These are phyloP conservation scores for Penicillium verhagenii DNA, from an alignment of 495 filamentous ascomycete genomes.

Conservation along the genomic window DNA sequence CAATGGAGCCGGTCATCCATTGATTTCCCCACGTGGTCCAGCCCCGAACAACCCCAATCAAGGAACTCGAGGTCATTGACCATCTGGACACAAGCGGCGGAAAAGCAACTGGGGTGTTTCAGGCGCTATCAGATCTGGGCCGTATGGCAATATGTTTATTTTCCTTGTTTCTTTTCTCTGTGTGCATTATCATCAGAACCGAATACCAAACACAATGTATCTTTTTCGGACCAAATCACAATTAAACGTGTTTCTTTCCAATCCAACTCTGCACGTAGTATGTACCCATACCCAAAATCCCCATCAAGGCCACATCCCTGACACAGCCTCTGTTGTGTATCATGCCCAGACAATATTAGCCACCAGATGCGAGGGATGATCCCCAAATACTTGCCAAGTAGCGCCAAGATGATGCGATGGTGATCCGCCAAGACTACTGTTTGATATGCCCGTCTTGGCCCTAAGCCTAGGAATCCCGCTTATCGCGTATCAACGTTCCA, in stretches of 20 bases:
- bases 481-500: constrained; percentile 17
- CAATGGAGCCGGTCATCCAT: constrained; percentile 4
- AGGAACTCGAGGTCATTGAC: neutral
- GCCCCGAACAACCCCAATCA: neutral
- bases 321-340: constrained; percentile 8
- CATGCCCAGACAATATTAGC: constrained; percentile 11
- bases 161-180: constrained; percentile 4
- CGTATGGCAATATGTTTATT: neutral
- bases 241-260: neutral
- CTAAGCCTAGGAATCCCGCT: constrained; percentile 16
- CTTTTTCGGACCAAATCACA: constrained; percentile 10
- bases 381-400: constrained; percentile 35
- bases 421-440: constrained; percentile 40
- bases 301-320: neutral
- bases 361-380: constrained; percentile 24
- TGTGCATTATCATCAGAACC: neutral
- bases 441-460: constrained; percentile 33
- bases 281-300: neutral
- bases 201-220: constrained; percentile 7
- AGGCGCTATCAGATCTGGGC: constrained; percentile 22
- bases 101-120: constrained; percentile 18
- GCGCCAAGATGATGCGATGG: constrained; percentile 28
- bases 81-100: constrained; percentile 2
- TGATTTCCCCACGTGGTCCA: constrained; percentile 11
- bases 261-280: no score